Conservation (phyloP, 805 yeast genomes). For the Wickerhamomyces subpelliculosus region DNA sequence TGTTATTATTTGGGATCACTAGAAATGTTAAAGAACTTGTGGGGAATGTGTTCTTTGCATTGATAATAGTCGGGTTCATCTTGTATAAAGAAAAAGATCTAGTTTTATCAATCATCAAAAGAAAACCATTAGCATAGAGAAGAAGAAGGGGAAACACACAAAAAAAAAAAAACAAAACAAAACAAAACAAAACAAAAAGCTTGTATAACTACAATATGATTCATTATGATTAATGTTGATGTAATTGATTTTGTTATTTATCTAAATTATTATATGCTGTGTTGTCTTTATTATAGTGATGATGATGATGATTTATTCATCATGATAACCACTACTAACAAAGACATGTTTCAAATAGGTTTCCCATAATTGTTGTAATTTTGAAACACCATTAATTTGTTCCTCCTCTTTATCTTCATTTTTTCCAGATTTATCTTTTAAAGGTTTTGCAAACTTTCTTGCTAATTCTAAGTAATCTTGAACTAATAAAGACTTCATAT, state of each 20-base stretch:
- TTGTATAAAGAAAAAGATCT: conserved; percentile 31
- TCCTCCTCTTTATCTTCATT: conserved; percentile 5
- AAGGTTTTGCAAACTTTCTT: conserved; percentile 41
- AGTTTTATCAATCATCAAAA: conserved; percentile 17
- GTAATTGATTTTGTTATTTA: too few relatives aligned
- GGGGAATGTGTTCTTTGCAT: conserved; percentile 35
- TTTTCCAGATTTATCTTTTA: conserved; percentile 11
- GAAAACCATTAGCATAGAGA: conserved; percentile 2
- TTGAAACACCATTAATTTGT: conserved; percentile 7
- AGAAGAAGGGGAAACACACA: too few relatives aligned
- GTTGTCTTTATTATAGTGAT: background rate
- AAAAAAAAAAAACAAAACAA: too few relatives aligned
- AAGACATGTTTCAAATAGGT: conserved; percentile 53
- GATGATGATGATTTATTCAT: conserved; percentile 14
- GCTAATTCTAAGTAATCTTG: conserved; percentile 57
- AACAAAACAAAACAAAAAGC: too few relatives aligned
- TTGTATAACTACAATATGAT: too few relatives aligned
- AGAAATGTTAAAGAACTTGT: conserved; percentile 33
- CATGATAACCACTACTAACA: conserved; percentile 58
- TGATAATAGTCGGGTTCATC: conserved; percentile 28
- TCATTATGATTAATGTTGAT: too few relatives aligned
- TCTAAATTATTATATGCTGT: too few relatives aligned
- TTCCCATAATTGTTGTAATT: conserved; percentile 46
- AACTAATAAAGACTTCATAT: conserved; percentile 49
- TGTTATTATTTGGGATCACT: conserved; percentile 27